These are phyloP conservation scores for Sporothrix curviconia DNA, from an alignment of 2,329 filamentous ascomycete species.

Conservation along the genomic window DNA sequence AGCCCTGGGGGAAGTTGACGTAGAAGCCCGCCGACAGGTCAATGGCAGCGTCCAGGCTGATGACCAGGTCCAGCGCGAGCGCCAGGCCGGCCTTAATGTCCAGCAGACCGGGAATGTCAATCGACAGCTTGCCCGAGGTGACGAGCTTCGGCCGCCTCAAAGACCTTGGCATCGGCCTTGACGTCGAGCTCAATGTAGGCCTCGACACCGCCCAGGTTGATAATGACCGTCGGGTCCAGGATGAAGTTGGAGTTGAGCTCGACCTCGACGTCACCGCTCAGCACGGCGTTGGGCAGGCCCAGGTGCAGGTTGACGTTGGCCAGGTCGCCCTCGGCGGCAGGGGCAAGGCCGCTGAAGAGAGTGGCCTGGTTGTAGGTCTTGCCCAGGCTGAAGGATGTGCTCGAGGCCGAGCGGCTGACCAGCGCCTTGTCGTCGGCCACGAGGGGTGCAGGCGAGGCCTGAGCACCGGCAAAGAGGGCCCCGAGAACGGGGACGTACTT, in stretches of 20 bases:
- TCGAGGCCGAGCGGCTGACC: neutral
- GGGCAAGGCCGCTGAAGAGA: conserved; percentile 20
- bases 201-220: conserved; percentile 25
- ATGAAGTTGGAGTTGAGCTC: conserved; percentile 18
- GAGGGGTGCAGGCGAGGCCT: conserved; percentile 16
- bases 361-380: conserved; percentile 19
- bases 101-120: conserved; percentile 23
- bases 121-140: conserved; percentile 17
- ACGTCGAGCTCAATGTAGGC: conserved; percentile 25
- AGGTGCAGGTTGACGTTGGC: conserved; percentile 19
- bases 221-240: conserved; percentile 15
- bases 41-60: conserved; percentile 23
- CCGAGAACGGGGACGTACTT: conserved; percentile 14
- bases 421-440: conserved; percentile 1
- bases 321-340: conserved; percentile 5
- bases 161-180: conserved; percentile 22
- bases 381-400: conserved; percentile 15
- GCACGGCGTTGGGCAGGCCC: conserved; percentile 18
- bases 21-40: conserved; percentile 24
- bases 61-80: conserved; percentile 26
- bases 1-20: conserved; percentile 23
- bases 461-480: conserved; percentile 15
- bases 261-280: conserved; percentile 19
- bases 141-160: conserved; percentile 21
- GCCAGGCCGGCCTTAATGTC: conserved; percentile 22